A percentile compares a stretch with the other conserved stretches of the same genome.
Evolutionary conservation across 495 filamentous ascomycete genomes (phyloP).

Genomic region (Penicillium alfredii): DNA sequence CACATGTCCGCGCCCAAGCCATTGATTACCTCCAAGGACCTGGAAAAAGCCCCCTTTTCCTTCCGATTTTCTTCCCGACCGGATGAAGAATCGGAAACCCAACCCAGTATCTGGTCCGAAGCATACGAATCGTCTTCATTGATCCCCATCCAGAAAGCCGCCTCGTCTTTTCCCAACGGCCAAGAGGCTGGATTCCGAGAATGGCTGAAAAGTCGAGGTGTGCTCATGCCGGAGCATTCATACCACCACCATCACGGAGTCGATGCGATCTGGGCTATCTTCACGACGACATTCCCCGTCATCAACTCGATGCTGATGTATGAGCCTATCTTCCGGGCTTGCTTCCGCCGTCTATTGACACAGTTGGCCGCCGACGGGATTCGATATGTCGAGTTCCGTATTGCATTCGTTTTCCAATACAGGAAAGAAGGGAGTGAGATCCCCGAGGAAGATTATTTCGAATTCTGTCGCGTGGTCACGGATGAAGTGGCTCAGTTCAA

Average conservation of each 20-base stretch:
- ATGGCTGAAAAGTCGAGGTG: slow-evolving; percentile 73
- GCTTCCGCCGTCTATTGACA: slow-evolving; percentile 60
- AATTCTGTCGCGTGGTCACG: slow-evolving; percentile 62
- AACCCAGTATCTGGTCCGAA: slow-evolving; percentile 53
- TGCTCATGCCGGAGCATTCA: slow-evolving; percentile 63
- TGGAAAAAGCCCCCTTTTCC: slow-evolving; percentile 34
- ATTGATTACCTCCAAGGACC: slow-evolving; percentile 42
- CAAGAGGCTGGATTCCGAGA: slow-evolving; percentile 63
- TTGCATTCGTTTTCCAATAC: slow-evolving; percentile 57
- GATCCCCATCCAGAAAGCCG: slow-evolving; percentile 57
- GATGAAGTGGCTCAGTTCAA: slow-evolving; percentile 79
- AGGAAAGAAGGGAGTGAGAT: slow-evolving; percentile 50
- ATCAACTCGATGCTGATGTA: slow-evolving; percentile 73
- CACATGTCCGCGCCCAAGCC: slow-evolving; percentile 54
- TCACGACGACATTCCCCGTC: slow-evolving; percentile 61
- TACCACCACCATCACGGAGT: slow-evolving; percentile 75
- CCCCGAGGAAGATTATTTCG: slow-evolving; percentile 55
- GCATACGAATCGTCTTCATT: slow-evolving; percentile 51
- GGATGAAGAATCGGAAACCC: slow-evolving; percentile 10
- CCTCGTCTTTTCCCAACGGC: slow-evolving; percentile 64
- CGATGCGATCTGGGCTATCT: slow-evolving; percentile 74
- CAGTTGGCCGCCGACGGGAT: slow-evolving; percentile 71
- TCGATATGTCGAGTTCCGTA: slow-evolving; percentile 66
- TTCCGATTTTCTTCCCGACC: slow-evolving; percentile 48
- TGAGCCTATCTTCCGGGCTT: slow-evolving; percentile 82